phyloP scores from a whole-genome alignment of 116 monocot genomes.

The Zostera marina region DNA sequence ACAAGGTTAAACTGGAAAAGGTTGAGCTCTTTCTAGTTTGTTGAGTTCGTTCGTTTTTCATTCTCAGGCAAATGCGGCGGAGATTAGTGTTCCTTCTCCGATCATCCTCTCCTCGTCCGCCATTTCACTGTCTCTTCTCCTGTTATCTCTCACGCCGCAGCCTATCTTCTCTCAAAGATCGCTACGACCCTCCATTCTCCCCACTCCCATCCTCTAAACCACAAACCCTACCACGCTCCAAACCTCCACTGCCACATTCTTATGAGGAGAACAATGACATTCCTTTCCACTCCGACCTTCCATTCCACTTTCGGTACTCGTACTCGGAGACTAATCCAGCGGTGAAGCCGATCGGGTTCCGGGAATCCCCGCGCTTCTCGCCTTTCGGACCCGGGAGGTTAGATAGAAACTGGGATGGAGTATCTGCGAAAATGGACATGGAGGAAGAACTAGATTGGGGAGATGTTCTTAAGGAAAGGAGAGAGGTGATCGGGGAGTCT shows the following conservation, averaged over 20 bases:
- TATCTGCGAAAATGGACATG: conserved; percentile 22
- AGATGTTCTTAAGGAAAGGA: conserved; percentile 1
- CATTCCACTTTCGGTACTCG: conserved; percentile 68
- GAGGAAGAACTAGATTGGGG: conserved; percentile 2
- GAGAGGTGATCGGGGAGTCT: conserved; percentile 39
- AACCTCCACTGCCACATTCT: not conserved
- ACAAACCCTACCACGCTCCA: not conserved
- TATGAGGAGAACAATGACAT: not conserved
- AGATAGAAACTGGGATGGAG: conserved; percentile 68
- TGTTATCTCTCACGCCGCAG: not conserved
- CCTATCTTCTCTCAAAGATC: not conserved
- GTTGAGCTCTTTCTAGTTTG: no score
- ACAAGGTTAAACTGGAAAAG: no score
- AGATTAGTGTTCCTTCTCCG: not conserved
- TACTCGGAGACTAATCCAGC: conserved; percentile 53
- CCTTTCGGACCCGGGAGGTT: conserved; percentile 84
- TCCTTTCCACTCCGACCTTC: conserved; percentile 49
- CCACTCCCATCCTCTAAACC: conserved; percentile 1
- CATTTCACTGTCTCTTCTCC: not conserved
- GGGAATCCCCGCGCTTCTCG: conserved; percentile 73
- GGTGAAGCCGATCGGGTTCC: conserved; percentile 47
- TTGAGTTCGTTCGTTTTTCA: no score
- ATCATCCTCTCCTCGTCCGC: not conserved
- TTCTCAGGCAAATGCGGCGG: not conserved
- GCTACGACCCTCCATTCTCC: conserved; percentile 44